Evolutionary conservation across 1,139 yeast genomes (phyloP), one percentile per base, ranked within the genome.

Genomic region (Hansenula lynferdii): DNA sequence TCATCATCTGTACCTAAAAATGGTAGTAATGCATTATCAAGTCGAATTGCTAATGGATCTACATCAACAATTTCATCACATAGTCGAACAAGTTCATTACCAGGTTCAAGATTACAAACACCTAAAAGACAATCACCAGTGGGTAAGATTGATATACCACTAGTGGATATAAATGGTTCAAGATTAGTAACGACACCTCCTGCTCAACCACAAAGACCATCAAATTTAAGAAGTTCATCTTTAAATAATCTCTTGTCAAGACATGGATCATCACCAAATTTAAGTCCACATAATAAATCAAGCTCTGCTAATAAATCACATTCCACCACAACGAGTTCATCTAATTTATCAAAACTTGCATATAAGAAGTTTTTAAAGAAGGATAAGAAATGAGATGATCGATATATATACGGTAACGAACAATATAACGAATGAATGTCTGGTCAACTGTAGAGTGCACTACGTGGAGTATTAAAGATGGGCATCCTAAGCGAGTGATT

Each of bases 341-440:
- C 34, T 9, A 31, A 31, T 23, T 17, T 31, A n/a, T 17, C 34
- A 6, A 31, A 23, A 16, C n/a, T 31, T 6, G 33, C 33, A 4
- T 30, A 30, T 21, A 31, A 31, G 28, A 31, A 31, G 11, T 23
- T 31, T n/a, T 12, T 22, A 9, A 31, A 18, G 15, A 31, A 31
- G 18, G 34, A 31, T 8, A 31, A 23, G 12, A 31, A 31, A 10
- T 22, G 21, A 22, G 11, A n/a, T 21, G 27, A 4, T 8, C 5
- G 6, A n/a, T 23, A 23, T 22, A 22, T 22, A 9, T 22, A 22
- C 24, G 24, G n/a, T n/a, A n/a, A n/a, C n/a, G n/a, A n/a, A n/a
- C 9, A 8, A 7, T 21, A 21, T 21, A 21, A 21, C 9, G 22
- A 21, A 21, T 21, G 22, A 21, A 21, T n/a, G n/a, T n/a, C n/a